Evolutionary conservation across 2,329 filamentous ascomycete species (phyloP), one percentile per base, ranked within the genome.

Genomic region (Phialophora macrospora): DNA sequence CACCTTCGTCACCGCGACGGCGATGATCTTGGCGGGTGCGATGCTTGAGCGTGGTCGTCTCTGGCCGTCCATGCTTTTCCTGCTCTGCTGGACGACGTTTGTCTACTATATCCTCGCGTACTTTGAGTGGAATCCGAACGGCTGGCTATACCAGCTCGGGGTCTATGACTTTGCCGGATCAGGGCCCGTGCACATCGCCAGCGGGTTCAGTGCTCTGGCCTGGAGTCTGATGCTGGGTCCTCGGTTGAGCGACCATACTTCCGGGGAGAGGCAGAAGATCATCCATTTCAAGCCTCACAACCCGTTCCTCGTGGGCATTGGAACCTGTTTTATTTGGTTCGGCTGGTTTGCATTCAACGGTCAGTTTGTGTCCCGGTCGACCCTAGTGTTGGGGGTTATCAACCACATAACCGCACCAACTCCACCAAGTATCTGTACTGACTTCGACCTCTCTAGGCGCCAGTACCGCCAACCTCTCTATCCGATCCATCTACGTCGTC

Each of bases 271-370:
- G 55, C 71, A 66, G 4, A 83, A 83, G 66, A 83, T 84, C 46
- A 84, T 87, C 69, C 73, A 72, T 22, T 76, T 73, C 65, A 77
- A 77, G 54, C 88, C 89, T 7, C 90, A 92, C 77, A 92, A 90
- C 74, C 88, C 90, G 48, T 90, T 88, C 63, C 83, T 90, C 71
- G 88, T 92, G 69, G 87, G 91, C 51, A 82, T 92, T 55, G 90
- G 90, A 26, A 91, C 90, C 4, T 72, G 74, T 0, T 68, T 80
- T 26, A 79, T 81, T 38, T 80, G 78, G 75, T 78, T 78, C 79
- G 69, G 69, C 22, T 97, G 92, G 93, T 95, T 96, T 74, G 93
- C 93, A 57, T 97, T 96, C 87, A 97, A 96, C 73, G 92, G 91
- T 60, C 91, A 28, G 68, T 61, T 41, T 11, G 17, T 55, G n/a